phyloP scores from a whole-genome alignment of 768 basidiomycete genomes.

The Xanthoconium stramineum region DNA sequence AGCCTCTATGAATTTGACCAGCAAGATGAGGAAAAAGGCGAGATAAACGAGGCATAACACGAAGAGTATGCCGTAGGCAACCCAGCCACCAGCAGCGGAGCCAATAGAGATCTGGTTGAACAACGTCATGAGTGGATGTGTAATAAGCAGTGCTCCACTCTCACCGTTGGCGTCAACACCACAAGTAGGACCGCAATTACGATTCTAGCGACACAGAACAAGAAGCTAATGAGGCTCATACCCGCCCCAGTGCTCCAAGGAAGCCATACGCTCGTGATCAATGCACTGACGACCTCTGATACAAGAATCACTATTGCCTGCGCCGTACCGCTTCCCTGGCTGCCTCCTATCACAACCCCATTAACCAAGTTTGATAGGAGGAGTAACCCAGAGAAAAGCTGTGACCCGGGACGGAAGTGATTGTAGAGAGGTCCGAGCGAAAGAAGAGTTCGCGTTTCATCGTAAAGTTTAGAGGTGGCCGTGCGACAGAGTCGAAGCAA shows the following conservation, averaged over 20 bases:
- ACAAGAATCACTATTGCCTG: constrained; percentile 90
- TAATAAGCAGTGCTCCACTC: constrained; percentile 25
- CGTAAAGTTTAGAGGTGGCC: constrained; percentile 87
- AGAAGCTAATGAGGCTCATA: constrained; percentile 94
- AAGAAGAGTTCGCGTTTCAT: constrained; percentile 89
- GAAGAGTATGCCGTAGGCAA: constrained; percentile 88
- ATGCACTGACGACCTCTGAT: constrained; percentile 80
- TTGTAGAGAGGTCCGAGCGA: constrained; percentile 92
- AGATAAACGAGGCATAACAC: constrained; percentile 81
- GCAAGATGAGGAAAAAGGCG: constrained; percentile 75
- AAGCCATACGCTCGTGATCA: constrained; percentile 91
- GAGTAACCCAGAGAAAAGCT: constrained; percentile 79
- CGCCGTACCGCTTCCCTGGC: constrained; percentile 85
- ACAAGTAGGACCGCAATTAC: constrained; percentile 87
- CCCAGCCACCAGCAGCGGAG: constrained; percentile 80
- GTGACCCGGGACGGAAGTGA: constrained; percentile 87
- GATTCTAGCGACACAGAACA: constrained; percentile 89
- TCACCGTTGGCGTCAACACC: constrained; percentile 83
- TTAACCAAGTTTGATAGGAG: constrained; percentile 80
- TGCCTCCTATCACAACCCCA: constrained; percentile 84
- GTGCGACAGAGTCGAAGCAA: constrained; percentile 77
- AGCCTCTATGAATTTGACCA: constrained; percentile 84
- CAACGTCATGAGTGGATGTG: constrained; percentile 10
- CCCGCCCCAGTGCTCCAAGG: constrained; percentile 97
- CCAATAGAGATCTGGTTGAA: constrained; percentile 75